Evolutionary conservation across 116 monocot species (phyloP).

Genomic region (Iris pallida): DNA sequence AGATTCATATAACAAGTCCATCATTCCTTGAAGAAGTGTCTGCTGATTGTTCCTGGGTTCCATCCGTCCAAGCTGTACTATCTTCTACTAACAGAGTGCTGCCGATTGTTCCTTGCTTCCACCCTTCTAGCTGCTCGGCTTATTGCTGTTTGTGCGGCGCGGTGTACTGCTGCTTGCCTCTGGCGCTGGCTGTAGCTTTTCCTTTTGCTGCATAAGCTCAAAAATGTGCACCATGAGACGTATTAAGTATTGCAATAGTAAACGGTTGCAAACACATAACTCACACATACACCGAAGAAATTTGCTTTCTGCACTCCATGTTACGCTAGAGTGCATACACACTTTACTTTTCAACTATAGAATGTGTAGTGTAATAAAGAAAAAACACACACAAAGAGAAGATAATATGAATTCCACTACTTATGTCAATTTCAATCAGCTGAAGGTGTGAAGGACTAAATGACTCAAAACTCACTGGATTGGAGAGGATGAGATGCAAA

Average conservation of each 20-base stretch:
- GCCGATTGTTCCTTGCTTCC: slow-evolving; percentile 30
- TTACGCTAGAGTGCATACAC: background rate
- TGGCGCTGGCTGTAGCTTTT: slow-evolving; percentile 51
- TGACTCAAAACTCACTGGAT: too few species aligned
- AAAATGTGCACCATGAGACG: background rate
- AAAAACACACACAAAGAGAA: background rate
- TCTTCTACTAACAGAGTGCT: slow-evolving; percentile 14
- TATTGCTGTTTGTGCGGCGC: slow-evolving; percentile 57
- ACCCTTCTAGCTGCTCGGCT: slow-evolving; percentile 46
- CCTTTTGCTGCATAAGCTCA: slow-evolving; percentile 48
- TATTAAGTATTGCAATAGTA: background rate
- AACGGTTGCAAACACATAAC: background rate
- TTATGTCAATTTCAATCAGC: too few species aligned
- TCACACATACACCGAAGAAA: background rate
- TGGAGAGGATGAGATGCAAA: too few species aligned
- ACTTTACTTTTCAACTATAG: background rate
- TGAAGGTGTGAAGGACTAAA: too few species aligned
- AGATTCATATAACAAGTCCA: too few species aligned
- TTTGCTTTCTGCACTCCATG: background rate
- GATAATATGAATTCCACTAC: too few species aligned
- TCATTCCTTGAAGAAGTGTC: too few species aligned
- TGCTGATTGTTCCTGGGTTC: background rate
- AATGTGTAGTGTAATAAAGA: background rate
- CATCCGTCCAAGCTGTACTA: background rate
- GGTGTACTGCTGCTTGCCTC: slow-evolving; percentile 54